Percentiles rank a stretch among this genome's conserved stretches.
Evolutionary conservation across 106 monocot genomes (phyloP).

Genomic region (Gastrodia elata): DNA sequence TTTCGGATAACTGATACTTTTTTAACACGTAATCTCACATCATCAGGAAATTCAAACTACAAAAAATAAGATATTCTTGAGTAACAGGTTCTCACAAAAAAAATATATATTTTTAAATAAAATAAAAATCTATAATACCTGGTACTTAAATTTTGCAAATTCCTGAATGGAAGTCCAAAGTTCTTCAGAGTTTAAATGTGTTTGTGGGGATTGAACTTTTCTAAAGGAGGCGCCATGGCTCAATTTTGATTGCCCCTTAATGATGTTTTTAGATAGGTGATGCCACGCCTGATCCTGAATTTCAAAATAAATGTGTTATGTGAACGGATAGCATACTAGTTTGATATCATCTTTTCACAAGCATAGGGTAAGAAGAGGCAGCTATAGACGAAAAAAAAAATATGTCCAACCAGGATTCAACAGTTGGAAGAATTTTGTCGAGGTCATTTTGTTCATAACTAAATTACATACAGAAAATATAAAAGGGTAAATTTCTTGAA

Average conservation of each 20-base stretch:
- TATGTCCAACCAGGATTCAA: neutral
- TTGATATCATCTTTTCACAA: neutral
- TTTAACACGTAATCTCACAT: conserved; percentile 43
- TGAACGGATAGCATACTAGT: neutral
- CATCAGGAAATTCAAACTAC: conserved; percentile 83
- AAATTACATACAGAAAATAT: too few relatives aligned
- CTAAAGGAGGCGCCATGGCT: conserved; percentile 23
- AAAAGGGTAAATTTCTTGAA: too few relatives aligned
- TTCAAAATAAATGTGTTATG: neutral
- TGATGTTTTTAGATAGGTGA: conserved; percentile 27
- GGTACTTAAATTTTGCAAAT: conserved; percentile 78
- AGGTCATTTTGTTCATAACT: too few relatives aligned
- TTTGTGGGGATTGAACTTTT: conserved; percentile 31
- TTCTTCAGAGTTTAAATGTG: conserved; percentile 50
- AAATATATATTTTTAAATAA: neutral
- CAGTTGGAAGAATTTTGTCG: too few relatives aligned
- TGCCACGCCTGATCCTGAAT: conserved; percentile 34
- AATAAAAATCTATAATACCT: conserved; percentile 30
- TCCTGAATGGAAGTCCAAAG: conserved; percentile 75
- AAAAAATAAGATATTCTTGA: conserved; percentile 3
- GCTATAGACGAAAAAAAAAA: neutral
- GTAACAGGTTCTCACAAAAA: neutral
- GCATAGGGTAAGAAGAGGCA: too few relatives aligned
- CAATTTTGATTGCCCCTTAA: conserved; percentile 27
- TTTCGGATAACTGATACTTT: conserved; percentile 71